Evolutionary conservation across 441 rosid species (phyloP), one percentile per base, ranked within the genome.

Genomic region (Bruguiera hainesii): DNA sequence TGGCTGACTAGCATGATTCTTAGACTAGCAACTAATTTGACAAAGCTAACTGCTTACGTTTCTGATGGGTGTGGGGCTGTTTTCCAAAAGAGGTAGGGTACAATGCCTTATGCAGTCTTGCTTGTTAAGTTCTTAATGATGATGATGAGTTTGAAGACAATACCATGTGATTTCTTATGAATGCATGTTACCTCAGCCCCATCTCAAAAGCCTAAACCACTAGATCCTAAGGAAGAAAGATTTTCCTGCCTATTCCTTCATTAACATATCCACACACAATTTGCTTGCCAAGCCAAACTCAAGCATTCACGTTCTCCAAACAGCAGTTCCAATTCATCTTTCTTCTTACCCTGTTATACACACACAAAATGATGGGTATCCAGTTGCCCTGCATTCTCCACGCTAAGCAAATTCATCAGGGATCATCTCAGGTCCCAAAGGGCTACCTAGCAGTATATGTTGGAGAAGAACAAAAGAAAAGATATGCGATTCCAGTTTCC

Each of bases 361-460:
- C 48, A 9, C 28, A 23, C 29, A 20, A 26, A 6, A 63, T 23
- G 20, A 48, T 63, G 56, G 66, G 56, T 19, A 26, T 63, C 49
- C 66, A 23, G 28, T 7, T 63, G 39, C 56, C 66, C 10, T 6
- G 56, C 16, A 26, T 53, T 42, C 56, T 26, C 2, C 18, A 39
- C 16, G 35, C 25, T 26, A 49, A 48, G 31, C 56, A 63, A 48
- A 29, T n/a, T 46, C 66, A 20, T 23, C 2, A 10, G 2, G 18
- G 21, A 48, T 46, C 56, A 0, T 53, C 6, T 53, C 26, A 21
- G n/a, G 96, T 90, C 51, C 94, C 91, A 5, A 90, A 88, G 67
- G 94, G 96, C 20, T 93, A 86, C 56, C 80, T 90, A 39, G 83
- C 82, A 7, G 93, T 88, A 48, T 88, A 87, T 33, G 93, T 89